Evolutionary conservation across 2,329 filamentous ascomycete genomes (phyloP).

Genomic region (Diplodia intermedia): DNA sequence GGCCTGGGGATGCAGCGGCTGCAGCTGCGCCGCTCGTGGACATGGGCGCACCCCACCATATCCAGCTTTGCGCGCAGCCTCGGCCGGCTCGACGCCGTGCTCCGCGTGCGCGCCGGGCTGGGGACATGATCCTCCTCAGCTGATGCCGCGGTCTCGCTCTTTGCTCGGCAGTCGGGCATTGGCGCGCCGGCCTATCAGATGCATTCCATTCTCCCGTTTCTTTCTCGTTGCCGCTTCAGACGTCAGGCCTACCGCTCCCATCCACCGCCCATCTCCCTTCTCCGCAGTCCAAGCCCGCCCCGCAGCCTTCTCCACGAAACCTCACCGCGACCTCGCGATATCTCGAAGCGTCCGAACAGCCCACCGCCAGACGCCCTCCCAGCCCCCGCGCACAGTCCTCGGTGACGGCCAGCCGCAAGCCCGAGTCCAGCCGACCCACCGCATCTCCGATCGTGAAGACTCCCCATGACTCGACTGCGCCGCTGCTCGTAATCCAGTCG

Average conservation of each 20-base stretch:
- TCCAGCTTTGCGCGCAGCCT: not conserved
- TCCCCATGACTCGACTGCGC: slow-evolving; percentile 23
- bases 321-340: not conserved
- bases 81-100: not conserved
- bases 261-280: slow-evolving; percentile 16
- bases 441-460: slow-evolving; percentile 22
- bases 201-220: slow-evolving; percentile 6
- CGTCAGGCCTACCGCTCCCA: not conserved
- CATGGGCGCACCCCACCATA: slow-evolving; percentile 7
- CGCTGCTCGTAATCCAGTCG: slow-evolving; percentile 8
- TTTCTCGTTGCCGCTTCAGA: slow-evolving; percentile 5
- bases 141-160: slow-evolving; percentile 5
- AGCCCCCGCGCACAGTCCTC: not conserved
- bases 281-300: slow-evolving; percentile 16
- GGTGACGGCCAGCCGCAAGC: slow-evolving; percentile 11
- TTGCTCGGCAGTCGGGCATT: slow-evolving; percentile 21
- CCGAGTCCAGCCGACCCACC: slow-evolving; percentile 27
- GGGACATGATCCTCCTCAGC: slow-evolving; percentile 27
- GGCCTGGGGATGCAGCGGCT: not conserved
- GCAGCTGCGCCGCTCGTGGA: not conserved
- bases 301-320: slow-evolving; percentile 7
- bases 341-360: too few species aligned
- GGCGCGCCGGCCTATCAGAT: slow-evolving; percentile 9
- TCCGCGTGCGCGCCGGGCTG: slow-evolving; percentile 12
- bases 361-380: not conserved